Conservation (phyloP, 768 basidiomycete genomes). For the Cystobasidium onofrii region DNA sequence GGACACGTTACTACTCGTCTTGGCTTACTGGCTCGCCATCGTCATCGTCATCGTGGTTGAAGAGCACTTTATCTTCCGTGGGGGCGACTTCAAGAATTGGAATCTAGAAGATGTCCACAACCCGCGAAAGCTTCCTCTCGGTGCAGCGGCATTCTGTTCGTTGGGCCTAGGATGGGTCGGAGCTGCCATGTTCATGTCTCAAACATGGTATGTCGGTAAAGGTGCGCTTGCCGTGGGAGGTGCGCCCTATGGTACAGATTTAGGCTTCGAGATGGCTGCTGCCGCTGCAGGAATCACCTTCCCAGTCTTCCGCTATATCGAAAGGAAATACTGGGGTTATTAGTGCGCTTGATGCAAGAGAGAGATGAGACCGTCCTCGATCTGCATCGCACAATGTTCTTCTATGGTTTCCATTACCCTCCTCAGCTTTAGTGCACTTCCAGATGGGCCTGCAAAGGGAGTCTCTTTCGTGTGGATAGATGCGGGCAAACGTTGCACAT, state of each 20-base stretch:
- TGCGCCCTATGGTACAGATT: slow-evolving; percentile 42
- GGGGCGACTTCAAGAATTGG: slow-evolving; percentile 45
- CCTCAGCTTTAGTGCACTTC: too few species aligned
- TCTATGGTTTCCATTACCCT: too few species aligned
- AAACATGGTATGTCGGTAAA: slow-evolving; percentile 25
- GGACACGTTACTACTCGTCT: slow-evolving; percentile 44
- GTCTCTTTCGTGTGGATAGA: too few species aligned
- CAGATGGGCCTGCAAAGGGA: too few species aligned
- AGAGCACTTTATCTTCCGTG: slow-evolving; percentile 54
- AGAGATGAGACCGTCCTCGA: too few species aligned
- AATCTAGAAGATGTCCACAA: slow-evolving; percentile 47
- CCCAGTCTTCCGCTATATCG: slow-evolving; percentile 35
- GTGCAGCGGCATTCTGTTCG: slow-evolving; percentile 47
- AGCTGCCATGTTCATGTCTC: slow-evolving; percentile 47
- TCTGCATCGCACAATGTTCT: too few species aligned
- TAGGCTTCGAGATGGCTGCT: slow-evolving; percentile 40
- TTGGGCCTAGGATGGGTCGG: slow-evolving; percentile 47
- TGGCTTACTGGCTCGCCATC: slow-evolving; percentile 51
- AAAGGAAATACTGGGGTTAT: slow-evolving; percentile 31
- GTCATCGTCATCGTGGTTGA: slow-evolving; percentile 51
- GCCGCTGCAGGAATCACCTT: slow-evolving; percentile 35
- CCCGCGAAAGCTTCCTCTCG: slow-evolving; percentile 45
- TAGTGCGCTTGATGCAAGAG: slow-evolving; percentile 20
- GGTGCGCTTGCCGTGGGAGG: slow-evolving; percentile 38
- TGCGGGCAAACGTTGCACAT: too few species aligned